phyloP scores from a whole-genome alignment of 495 filamentous ascomycete genomes.

The Neurospora cerealis region DNA sequence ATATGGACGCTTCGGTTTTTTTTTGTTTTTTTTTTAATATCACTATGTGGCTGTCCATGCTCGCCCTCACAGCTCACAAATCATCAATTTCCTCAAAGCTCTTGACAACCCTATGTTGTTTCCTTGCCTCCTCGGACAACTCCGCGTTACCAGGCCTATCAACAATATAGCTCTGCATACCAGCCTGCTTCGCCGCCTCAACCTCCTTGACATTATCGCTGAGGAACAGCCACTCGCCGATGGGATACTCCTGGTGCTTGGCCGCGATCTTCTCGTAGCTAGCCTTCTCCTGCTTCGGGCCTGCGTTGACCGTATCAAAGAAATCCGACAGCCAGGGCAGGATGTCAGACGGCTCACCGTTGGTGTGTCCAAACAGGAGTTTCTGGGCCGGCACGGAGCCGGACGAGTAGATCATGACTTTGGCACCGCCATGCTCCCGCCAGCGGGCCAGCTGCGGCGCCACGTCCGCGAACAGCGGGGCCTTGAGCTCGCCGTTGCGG shows the following conservation, averaged over 20 bases:
- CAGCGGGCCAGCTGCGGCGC: slow-evolving; percentile 43
- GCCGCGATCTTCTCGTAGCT: slow-evolving; percentile 53
- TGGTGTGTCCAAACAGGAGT: slow-evolving; percentile 58
- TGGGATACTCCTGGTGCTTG: slow-evolving; percentile 27
- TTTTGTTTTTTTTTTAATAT: no score
- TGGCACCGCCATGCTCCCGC: slow-evolving; percentile 29
- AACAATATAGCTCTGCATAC: slow-evolving; percentile 51
- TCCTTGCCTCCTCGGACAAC: slow-evolving; percentile 35
- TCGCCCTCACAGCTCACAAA: neutral
- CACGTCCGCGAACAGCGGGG: slow-evolving; percentile 62
- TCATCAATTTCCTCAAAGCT: slow-evolving; percentile 33
- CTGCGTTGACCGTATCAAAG: slow-evolving; percentile 69
- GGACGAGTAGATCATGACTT: slow-evolving; percentile 59
- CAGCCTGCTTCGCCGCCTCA: slow-evolving; percentile 51
- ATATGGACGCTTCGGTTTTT: neutral
- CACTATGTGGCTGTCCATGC: neutral
- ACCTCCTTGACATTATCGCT: slow-evolving; percentile 65
- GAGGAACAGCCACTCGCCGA: slow-evolving; percentile 50
- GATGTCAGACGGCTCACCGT: slow-evolving; percentile 44
- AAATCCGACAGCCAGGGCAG: slow-evolving; percentile 43
- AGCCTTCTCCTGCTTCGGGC: slow-evolving; percentile 47
- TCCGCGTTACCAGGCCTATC: slow-evolving; percentile 54
- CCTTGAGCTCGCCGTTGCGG: slow-evolving; percentile 45
- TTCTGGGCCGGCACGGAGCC: slow-evolving; percentile 64
- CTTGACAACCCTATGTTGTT: slow-evolving; percentile 31